phyloP scores from a whole-genome alignment of 257 asterid species.

The Fraxinus cuspidata region DNA sequence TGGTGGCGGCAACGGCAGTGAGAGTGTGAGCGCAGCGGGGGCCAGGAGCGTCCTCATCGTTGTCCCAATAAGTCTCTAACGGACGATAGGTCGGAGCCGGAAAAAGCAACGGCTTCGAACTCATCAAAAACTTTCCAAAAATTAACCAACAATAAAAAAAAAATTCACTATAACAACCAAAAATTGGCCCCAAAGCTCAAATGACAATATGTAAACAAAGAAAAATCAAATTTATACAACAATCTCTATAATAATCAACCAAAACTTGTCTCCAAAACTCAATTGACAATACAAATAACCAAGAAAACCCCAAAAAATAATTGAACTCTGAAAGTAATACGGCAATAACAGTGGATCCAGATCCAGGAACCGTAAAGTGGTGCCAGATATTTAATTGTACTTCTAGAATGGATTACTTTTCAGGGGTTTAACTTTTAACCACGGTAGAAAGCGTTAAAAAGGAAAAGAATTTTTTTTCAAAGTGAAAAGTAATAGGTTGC shows the following conservation, averaged over 20 bases:
- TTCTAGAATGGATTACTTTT: neutral
- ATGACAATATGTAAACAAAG: neutral
- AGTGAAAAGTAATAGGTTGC: neutral
- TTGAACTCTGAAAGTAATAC: neutral
- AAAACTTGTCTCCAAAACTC: neutral
- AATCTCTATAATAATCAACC: neutral
- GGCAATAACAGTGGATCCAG: neutral
- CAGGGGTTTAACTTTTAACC: neutral
- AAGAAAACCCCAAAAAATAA: neutral
- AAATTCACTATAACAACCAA: neutral
- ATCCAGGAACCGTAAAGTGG: neutral
- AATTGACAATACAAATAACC: neutral
- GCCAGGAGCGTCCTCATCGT: slow-evolving; percentile 97
- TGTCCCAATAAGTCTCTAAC: slow-evolving; percentile 17
- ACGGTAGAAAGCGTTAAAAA: neutral
- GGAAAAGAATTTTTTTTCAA: neutral
- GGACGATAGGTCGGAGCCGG: slow-evolving; percentile 47
- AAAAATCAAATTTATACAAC: neutral
- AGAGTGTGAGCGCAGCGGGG: slow-evolving; percentile 90
- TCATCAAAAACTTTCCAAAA: slow-evolving; percentile 26
- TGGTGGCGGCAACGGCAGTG: slow-evolving; percentile 90
- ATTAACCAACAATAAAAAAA: neutral
- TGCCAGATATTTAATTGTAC: neutral
- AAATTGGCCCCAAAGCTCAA: neutral
- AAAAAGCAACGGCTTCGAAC: slow-evolving; percentile 49